Evolutionary conservation across 176 grass and related monocot genomes (phyloP).

Genomic region (Aegilops speltoides): DNA sequence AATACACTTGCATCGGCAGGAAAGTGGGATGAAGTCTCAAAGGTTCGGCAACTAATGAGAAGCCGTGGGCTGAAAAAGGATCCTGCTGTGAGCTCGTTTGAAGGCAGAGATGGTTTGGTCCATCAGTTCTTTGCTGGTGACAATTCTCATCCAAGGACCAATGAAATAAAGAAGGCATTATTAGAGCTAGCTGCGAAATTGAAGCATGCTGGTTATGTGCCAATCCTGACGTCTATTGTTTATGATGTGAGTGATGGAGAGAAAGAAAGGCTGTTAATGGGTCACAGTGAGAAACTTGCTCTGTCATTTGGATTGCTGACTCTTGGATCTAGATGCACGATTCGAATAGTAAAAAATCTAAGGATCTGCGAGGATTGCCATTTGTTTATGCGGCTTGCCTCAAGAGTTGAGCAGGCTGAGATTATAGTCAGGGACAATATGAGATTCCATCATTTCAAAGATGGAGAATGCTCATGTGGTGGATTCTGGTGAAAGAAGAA

Average conservation of each 20-base stretch:
- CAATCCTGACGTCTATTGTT: conserved; percentile 58
- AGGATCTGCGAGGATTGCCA: conserved; percentile 80
- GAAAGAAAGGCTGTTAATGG: conserved; percentile 61
- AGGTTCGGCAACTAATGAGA: conserved; percentile 66
- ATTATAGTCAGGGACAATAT: conserved; percentile 66
- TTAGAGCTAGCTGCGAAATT: conserved; percentile 32
- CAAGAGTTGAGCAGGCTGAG: conserved; percentile 45
- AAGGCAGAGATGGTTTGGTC: conserved; percentile 58
- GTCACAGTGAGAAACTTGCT: conserved; percentile 77
- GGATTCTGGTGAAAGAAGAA: conserved; percentile 59
- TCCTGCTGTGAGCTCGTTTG: conserved; percentile 67
- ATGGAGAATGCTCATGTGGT: conserved; percentile 65
- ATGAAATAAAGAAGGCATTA: conserved; percentile 52
- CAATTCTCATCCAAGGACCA: conserved; percentile 48
- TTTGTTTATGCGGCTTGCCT: conserved; percentile 54
- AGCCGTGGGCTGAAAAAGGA: conserved; percentile 53
- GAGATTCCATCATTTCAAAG: conserved; percentile 74
- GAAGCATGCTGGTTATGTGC: conserved; percentile 55
- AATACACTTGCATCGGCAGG: conserved; percentile 64
- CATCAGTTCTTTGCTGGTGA: conserved; percentile 75
- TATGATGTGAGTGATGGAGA: conserved; percentile 71
- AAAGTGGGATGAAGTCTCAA: conserved; percentile 65
- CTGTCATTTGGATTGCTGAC: conserved; percentile 54
- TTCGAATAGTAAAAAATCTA: conserved; percentile 77
- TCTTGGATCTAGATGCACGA: conserved; percentile 33